phyloP scores from a whole-genome alignment of 768 basidiomycete species.

The Harrya chromipes region DNA sequence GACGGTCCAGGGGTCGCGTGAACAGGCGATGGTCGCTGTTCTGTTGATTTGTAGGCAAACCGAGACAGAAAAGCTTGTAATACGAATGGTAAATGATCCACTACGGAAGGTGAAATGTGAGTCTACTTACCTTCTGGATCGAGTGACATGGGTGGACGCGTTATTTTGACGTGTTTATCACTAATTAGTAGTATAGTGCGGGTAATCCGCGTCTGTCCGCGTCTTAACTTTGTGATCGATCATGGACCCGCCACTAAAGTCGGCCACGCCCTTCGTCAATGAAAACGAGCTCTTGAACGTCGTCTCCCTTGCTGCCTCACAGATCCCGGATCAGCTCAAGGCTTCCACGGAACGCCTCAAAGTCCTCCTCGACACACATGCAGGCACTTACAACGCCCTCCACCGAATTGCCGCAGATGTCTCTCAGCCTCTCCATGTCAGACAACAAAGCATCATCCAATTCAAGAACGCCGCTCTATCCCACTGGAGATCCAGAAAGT shows the following conservation, averaged over 20 bases:
- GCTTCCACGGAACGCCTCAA: constrained; percentile 61
- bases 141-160: constrained; percentile 37
- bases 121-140: not conserved
- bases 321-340: constrained; percentile 52
- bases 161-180: constrained; percentile 38
- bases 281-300: constrained; percentile 65
- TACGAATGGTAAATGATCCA: not conserved
- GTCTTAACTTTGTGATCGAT: constrained; percentile 12
- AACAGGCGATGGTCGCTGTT: not conserved
- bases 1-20: not conserved
- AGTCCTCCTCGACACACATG: constrained; percentile 54
- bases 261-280: constrained; percentile 40
- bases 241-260: constrained; percentile 17
- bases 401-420: constrained; percentile 68
- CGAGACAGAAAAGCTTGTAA: constrained; percentile 24
- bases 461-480: constrained; percentile 77
- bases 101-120: too few relatives aligned
- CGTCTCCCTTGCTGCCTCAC: constrained; percentile 67
- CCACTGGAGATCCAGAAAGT: constrained; percentile 83
- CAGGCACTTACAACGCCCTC: constrained; percentile 68
- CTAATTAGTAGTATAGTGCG: constrained; percentile 9
- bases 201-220: too few relatives aligned
- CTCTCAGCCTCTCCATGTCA: constrained; percentile 58
- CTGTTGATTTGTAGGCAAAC: constrained; percentile 36
- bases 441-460: constrained; percentile 82